These are phyloP conservation scores for Saposhnikovia divaricata DNA, from an alignment of 129 eudicot genomes.

Conservation along the genomic window DNA sequence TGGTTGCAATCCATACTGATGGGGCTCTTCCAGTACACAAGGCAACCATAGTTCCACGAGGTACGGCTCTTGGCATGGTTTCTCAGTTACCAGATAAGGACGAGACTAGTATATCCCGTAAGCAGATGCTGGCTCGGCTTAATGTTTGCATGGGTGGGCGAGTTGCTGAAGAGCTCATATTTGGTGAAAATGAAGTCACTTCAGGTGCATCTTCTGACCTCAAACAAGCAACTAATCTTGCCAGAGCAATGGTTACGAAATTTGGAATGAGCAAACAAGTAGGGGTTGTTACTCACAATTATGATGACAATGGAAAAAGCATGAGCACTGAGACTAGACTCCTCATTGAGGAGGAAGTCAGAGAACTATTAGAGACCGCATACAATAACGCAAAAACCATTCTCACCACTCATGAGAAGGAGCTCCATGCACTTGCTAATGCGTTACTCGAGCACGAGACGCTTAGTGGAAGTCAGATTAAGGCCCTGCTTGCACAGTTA, in stretches of 20 bases:
- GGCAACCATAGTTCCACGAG: constrained; percentile 95
- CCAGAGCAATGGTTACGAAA: constrained; percentile 89
- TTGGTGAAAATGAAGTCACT: constrained; percentile 87
- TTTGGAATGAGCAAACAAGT: constrained; percentile 90
- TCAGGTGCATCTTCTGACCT: constrained; percentile 91
- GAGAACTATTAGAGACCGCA: constrained; percentile 55
- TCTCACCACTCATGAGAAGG: constrained; percentile 47
- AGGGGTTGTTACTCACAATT: constrained; percentile 78
- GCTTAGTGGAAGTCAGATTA: constrained; percentile 65
- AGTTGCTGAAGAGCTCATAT: constrained; percentile 92
- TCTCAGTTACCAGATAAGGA: constrained; percentile 86
- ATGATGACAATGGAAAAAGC: constrained; percentile 85
- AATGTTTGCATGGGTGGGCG: constrained; percentile 95
- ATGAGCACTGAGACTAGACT: constrained; percentile 94
- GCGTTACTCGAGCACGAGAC: constrained; percentile 86
- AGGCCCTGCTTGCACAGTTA: constrained; percentile 45
- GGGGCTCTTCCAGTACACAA: constrained; percentile 97
- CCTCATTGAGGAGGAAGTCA: constrained; percentile 75
- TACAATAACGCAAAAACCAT: constrained; percentile 72
- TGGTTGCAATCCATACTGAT: constrained; percentile 83
- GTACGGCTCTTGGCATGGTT: constrained; percentile 95
- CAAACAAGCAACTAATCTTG: constrained; percentile 68
- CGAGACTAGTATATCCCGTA: constrained; percentile 69
- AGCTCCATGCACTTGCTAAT: constrained; percentile 77
- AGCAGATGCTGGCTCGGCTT: constrained; percentile 93